Evolutionary conservation across 495 filamentous ascomycete genomes (phyloP), one percentile per base, ranked within the genome.

Genomic region (Thermochaetoides thermophila): DNA sequence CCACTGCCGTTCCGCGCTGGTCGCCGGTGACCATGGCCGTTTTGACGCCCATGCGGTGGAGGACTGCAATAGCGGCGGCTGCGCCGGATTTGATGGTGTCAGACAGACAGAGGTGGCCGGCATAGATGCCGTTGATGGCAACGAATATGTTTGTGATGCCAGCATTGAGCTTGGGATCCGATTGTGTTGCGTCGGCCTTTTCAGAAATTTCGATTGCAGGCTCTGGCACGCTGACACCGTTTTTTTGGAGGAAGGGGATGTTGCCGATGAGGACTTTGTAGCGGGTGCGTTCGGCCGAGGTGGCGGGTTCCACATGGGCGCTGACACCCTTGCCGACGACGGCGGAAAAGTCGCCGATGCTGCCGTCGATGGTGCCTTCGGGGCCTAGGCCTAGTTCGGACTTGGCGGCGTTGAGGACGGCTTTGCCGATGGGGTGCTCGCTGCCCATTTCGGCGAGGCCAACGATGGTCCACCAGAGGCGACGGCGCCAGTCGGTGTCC

Each of bases 21-120:
- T 99, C 89, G 31, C 89, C 89, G 0, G 89, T 99, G 4, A 99
- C 85, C 50, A 97, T 83, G 18, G 85, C 81, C 4, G 81, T 77
- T 32, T 78, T 74, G 47, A 96, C 77, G 13, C 79, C 75, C 73
- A 96, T 80, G 34, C 70, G 73, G 46, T 77, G 69, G 28, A 99
- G 64, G 13, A 85, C 89, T n/a, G 74, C 60, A 29, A 97, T 77
- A 21, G 81, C 69, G 14, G 83, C 82, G n/a, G 69, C 66, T 7
- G 89, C 87, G 28, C 76, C 81, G 13, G 76, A 69, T 49, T 99
- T 99, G 51, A 99, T 72, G 12, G 76, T 89, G 49, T 99, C 89
- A 5, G 78, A 73, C 19, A 99, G 75, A 35, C 74, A 76, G 28
- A 96, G 69, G 11, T 76, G 72, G 32, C 89, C 89, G 6, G 82